Percentiles rank a stretch among this genome's conserved stretches.
phyloP scores from a whole-genome alignment of 176 grass and related monocot species.

The Chloris gayana region DNA sequence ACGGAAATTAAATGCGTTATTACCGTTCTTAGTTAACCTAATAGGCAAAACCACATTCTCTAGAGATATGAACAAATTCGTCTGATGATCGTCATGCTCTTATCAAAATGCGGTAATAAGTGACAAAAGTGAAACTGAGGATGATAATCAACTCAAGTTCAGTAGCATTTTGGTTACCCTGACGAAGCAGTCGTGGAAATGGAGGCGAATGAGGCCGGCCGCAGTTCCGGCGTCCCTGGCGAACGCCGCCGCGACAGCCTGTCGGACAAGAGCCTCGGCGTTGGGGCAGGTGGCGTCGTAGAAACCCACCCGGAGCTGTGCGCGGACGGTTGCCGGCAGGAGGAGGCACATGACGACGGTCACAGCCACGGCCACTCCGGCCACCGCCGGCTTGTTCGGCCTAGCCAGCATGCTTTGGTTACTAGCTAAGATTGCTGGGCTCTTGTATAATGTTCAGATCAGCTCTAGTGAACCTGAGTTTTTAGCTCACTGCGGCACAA shows the following conservation, averaged over 20 bases:
- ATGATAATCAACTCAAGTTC: not conserved
- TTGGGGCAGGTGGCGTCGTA: slow-evolving; percentile 64
- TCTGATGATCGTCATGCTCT: not conserved
- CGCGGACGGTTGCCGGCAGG: slow-evolving; percentile 3
- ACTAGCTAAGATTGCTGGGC: not conserved
- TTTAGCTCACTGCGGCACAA: not conserved
- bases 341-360: slow-evolving; percentile 18
- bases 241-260: slow-evolving; percentile 68
- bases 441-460: not conserved
- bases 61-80: too few relatives aligned
- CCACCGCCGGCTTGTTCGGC: not conserved
- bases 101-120: not conserved
- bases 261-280: slow-evolving; percentile 69
- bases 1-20: not conserved
- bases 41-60: too few relatives aligned
- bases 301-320: slow-evolving; percentile 68
- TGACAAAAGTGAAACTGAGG: not conserved
- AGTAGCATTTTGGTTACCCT: slow-evolving; percentile 24
- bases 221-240: slow-evolving; percentile 61
- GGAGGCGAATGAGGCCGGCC: slow-evolving; percentile 78
- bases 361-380: not conserved
- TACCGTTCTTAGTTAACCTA: not conserved
- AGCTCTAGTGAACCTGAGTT: not conserved
- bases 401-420: not conserved
- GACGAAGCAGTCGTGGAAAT: slow-evolving; percentile 92